Percentiles rank a stretch among this genome's conserved stretches.
These are phyloP conservation scores for Agrocybe pediades DNA, from an alignment of 768 basidiomycete species.

Conservation along the genomic window DNA sequence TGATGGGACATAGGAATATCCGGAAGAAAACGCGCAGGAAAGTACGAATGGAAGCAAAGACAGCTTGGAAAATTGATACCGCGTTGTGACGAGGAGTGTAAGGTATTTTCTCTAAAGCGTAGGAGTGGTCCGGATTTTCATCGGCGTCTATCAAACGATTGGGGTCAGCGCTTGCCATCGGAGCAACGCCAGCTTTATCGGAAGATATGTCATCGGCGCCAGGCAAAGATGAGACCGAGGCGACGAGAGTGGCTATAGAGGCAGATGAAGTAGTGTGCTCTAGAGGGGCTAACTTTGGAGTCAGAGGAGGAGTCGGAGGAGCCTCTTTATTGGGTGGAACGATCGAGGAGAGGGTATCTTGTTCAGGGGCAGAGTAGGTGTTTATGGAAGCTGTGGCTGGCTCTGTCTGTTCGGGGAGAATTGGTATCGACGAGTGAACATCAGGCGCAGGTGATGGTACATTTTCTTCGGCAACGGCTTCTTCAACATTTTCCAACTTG, in stretches of 20 bases:
- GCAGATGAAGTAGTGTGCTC: neutral
- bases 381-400: too few relatives aligned
- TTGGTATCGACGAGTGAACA: too few relatives aligned
- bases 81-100: neutral
- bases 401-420: too few relatives aligned
- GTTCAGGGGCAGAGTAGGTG: too few relatives aligned
- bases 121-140: neutral
- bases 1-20: neutral
- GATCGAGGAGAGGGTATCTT: too few relatives aligned
- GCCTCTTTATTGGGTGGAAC: too few relatives aligned
- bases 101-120: neutral
- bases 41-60: conserved; percentile 5
- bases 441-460: neutral
- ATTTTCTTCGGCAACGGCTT: neutral
- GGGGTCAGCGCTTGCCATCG: too few relatives aligned
- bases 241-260: neutral
- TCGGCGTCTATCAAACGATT: neutral
- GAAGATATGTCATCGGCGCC: neutral
- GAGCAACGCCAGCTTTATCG: neutral
- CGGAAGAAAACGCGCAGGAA: conserved; percentile 7
- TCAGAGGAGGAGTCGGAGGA: neutral
- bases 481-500: too few relatives aligned
- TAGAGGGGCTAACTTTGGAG: neutral
- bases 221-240: neutral
- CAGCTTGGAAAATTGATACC: conserved; percentile 1